Percentiles rank a stretch among this genome's conserved stretches.
These are phyloP conservation scores for Aeschynomene evenia DNA, from an alignment of 306 rosid species.

Conservation along the genomic window DNA sequence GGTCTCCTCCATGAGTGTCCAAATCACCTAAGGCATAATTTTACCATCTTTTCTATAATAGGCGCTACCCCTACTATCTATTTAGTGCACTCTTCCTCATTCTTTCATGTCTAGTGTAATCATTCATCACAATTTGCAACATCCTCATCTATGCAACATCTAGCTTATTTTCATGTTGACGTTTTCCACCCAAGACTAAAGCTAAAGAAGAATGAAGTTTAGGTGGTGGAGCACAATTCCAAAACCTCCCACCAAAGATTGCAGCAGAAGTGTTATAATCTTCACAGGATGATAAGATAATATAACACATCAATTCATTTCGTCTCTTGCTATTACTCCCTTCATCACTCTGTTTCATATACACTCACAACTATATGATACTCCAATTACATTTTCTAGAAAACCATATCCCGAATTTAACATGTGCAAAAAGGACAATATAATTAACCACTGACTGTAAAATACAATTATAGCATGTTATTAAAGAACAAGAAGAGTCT, in stretches of 20 bases:
- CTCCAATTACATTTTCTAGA: not conserved
- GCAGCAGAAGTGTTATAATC: not conserved
- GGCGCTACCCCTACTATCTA: no score
- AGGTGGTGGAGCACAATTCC: not conserved
- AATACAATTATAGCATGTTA: not conserved
- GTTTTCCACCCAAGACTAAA: no score
- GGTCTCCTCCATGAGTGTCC: no score
- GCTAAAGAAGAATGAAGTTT: no score
- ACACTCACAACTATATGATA: not conserved
- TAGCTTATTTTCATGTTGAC: no score
- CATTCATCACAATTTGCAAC: no score
- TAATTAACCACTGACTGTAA: not conserved
- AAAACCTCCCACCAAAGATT: not conserved
- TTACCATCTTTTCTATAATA: no score
- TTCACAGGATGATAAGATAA: no score
- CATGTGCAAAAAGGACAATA: not conserved
- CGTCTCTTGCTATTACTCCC: not conserved
- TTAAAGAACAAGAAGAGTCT: not conserved
- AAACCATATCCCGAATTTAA: not conserved
- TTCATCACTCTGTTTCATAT: not conserved
- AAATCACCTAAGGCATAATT: no score
- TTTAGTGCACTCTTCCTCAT: no score
- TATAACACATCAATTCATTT: conserved; percentile 14
- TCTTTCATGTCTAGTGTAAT: no score
- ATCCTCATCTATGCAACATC: no score